These are phyloP conservation scores for Uncinocarpus reesii DNA, from an alignment of 2,329 filamentous ascomycete species.

Conservation along the genomic window DNA sequence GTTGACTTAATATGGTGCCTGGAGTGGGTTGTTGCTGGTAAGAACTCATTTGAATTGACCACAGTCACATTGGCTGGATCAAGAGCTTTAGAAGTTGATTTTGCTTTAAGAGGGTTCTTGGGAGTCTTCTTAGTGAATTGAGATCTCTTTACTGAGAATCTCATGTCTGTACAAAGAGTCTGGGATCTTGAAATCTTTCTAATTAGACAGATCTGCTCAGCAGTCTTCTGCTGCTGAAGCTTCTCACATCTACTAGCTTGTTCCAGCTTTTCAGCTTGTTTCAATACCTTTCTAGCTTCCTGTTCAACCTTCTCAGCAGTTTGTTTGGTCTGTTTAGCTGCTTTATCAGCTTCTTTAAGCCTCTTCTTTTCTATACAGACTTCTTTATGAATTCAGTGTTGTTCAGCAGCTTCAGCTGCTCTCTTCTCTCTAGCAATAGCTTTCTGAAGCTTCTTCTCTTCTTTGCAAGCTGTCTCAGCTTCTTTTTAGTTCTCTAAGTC, in stretches of 20 bases:
- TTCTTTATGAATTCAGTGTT: not conserved
- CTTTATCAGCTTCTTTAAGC: not conserved
- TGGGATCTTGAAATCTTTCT: not conserved
- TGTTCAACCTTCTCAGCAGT: not conserved
- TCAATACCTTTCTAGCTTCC: not conserved
- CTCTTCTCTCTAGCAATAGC: not conserved
- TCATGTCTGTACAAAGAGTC: not conserved
- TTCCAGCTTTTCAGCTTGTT: not conserved
- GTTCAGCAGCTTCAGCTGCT: not conserved
- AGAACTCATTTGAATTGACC: not conserved
- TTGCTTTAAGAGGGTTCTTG: not conserved
- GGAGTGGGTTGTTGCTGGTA: not conserved
- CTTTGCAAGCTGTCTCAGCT: not conserved
- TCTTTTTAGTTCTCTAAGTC: not conserved
- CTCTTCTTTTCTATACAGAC: not conserved
- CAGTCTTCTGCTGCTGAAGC: not conserved
- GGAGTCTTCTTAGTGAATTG: not conserved
- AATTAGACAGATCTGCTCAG: not conserved
- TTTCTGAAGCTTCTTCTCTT: conserved; percentile 9
- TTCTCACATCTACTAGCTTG: not conserved
- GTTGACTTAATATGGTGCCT: not conserved
- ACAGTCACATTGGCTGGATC: not conserved
- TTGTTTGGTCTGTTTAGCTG: not conserved
- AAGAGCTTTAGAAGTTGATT: not conserved
- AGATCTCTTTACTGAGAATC: not conserved